A percentile compares a stretch with the other conserved stretches of the same genome.
Conservation (phyloP, 1,284 basidiomycete genomes). For the Tylopilus microsporus region DNA sequence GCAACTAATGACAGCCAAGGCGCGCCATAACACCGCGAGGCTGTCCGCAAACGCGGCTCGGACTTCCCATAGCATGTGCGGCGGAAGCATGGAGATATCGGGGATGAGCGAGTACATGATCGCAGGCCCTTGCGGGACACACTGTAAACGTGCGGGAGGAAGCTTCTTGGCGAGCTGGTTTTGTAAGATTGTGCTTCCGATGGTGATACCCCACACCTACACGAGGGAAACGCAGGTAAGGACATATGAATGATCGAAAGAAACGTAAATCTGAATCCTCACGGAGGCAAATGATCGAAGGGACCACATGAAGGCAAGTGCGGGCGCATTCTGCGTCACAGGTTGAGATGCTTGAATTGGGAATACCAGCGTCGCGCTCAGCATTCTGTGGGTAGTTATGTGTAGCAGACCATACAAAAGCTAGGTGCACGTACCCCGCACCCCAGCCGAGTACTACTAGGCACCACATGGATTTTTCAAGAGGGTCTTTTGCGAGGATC, state of each 20-base stretch:
- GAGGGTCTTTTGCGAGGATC: neutral
- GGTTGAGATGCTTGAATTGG: conserved; percentile 36
- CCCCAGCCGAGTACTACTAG: conserved; percentile 1
- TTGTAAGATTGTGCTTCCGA: neutral
- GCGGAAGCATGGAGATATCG: neutral
- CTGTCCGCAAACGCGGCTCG: neutral
- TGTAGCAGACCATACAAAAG: neutral
- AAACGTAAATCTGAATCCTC: neutral
- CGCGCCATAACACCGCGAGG: neutral
- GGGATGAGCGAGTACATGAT: conserved; percentile 12
- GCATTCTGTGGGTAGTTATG: neutral
- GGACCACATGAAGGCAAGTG: conserved; percentile 32
- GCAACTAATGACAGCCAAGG: neutral
- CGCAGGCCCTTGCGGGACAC: conserved; percentile 10
- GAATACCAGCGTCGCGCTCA: conserved; percentile 11
- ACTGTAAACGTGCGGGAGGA: conserved; percentile 20
- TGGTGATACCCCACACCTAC: conserved; percentile 1
- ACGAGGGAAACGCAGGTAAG: neutral
- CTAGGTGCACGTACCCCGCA: neutral
- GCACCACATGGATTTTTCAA: neutral
- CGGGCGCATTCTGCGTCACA: conserved; percentile 28
- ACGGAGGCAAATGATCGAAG: conserved; percentile 27
- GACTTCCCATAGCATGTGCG: neutral
- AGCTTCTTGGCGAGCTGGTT: conserved; percentile 23
- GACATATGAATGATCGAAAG: neutral